Base-by-base conservation (phyloP, 805 yeast genomes). In the Sugiyamaella valdiviana region DNA sequence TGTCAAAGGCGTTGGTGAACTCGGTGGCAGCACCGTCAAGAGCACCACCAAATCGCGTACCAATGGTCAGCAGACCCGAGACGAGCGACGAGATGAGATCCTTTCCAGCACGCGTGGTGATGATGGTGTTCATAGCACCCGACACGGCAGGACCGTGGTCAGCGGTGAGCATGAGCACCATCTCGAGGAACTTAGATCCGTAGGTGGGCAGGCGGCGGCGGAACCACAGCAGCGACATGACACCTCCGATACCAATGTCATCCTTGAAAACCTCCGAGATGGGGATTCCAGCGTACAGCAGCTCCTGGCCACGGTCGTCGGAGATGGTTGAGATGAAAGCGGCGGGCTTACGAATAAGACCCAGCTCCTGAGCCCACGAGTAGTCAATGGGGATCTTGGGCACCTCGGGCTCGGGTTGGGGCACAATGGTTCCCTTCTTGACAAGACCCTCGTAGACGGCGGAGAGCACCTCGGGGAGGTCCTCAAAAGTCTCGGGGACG, bases 381-480 rank as follows among this genome's bases (percentile, higher is more conserved):
- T 72, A 71, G 60, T 71, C 75, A 42, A 71, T 65, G 40, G 75
- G 75, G 59, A 71, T 72, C 66, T 71, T 71, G 49, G 75, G 75
- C 20, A 70, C 71, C 51, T 65, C 75, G 23, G 74, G 75, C 60
- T 71, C 75, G 36, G 68, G 56, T 53, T 54, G 45, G 46, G 72
- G 72, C 36, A 62, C 64, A 47, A 71, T 69, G 38, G 55, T 59
- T 38, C 71, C 70, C 56, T 57, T 57, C 56, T 63, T 56, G 29
- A 69, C 71, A 59, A 93, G 76, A 64, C 80, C 80, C 68, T 90
- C 91, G 69, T 91, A 91, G 47, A 97, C 96, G 52, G 56, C 48
- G 36, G 62, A 51, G 20, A 71, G 61, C 15, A 51, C 58, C 54
- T 64, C 71, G 35, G 75, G 75, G 61, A 71, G 53, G 51, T 72